Base-by-base conservation (phyloP, 1,284 basidiomycete genomes). In the Malassezia arunalokei region DNA sequence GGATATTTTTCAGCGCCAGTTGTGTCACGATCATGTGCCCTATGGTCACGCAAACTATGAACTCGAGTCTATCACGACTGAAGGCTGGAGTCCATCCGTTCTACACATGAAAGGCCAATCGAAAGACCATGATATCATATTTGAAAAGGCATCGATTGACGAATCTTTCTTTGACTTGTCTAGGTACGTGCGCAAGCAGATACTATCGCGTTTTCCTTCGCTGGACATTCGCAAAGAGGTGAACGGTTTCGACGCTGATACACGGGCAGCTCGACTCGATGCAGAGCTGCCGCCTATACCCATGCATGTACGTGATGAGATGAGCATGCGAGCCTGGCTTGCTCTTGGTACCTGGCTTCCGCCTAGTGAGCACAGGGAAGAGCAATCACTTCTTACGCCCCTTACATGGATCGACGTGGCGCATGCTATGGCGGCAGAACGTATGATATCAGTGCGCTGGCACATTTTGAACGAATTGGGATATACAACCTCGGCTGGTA, bases 401-500 rank as follows among this genome's bases (percentile, higher is more conserved):
- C 29, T 58, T 12, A 81, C 84, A 2, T 99, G 94, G 94, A 85
- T 89, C 54, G 94, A 98, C 74, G 81, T 95, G 43, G 88, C 88
- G 0, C 75, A 98, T 35, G 85, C 84, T 1, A 82, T 94, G 42
- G 92, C 83, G 2, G 89, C 89, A 5, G 86, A 89, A 70, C 73
- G 92, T 37, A 92, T 95, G 83, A 76, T 78, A n/a, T 81, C 80
- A 47, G 81, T 84, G 39, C 79, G 86, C 59, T 77, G 77, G 56
- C 82, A 83, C 52, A 82, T 96, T 3, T 77, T 79, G 48, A 76
- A 77, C 28, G 79, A 82, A 63, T 77, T 98, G 20, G 86, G 88
- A 14, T 98, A 99, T 68, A 90, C 89, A 6, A 94, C 87, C 46
- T 91, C 88, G 42, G 92, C 94, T 81, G 94, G 94, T 1, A 85